These are phyloP conservation scores for Microstegium vimineum DNA, from an alignment of 176 grass and related monocot genomes.

Conservation along the genomic window DNA sequence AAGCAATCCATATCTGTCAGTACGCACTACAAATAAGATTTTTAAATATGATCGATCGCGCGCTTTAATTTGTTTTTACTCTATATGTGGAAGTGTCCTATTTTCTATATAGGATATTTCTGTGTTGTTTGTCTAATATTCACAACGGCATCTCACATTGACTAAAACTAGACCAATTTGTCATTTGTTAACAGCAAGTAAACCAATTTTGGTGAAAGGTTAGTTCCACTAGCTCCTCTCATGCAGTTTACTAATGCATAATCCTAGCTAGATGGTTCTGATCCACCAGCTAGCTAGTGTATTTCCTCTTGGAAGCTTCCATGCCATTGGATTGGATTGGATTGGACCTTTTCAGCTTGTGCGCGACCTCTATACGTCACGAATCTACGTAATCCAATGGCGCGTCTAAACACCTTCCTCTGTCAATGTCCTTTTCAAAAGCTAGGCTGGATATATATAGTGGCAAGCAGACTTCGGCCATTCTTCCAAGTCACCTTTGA, in stretches of 20 bases:
- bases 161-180: not conserved
- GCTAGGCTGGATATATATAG: not conserved
- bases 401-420: constrained; percentile 38
- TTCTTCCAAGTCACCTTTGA: constrained; percentile 32
- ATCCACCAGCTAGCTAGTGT: not conserved
- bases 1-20: not conserved
- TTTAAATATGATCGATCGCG: too few species aligned
- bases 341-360: constrained; percentile 9
- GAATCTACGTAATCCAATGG: not conserved
- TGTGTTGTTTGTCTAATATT: not conserved
- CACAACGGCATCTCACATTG: not conserved
- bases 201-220: not conserved
- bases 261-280: not conserved
- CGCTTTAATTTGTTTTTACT: too few species aligned
- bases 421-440: constrained; percentile 17
- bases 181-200: not conserved
- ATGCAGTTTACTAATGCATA: not conserved
- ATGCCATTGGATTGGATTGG: not conserved
- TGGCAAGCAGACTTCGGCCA: constrained; percentile 15
- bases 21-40: not conserved
- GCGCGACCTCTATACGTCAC: not conserved
- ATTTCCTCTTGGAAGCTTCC: constrained; percentile 26
- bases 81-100: too few species aligned
- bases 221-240: not conserved
- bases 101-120: too few species aligned